Conservation (phyloP, 2,329 filamentous ascomycete genomes). For the Cytospora mali region DNA sequence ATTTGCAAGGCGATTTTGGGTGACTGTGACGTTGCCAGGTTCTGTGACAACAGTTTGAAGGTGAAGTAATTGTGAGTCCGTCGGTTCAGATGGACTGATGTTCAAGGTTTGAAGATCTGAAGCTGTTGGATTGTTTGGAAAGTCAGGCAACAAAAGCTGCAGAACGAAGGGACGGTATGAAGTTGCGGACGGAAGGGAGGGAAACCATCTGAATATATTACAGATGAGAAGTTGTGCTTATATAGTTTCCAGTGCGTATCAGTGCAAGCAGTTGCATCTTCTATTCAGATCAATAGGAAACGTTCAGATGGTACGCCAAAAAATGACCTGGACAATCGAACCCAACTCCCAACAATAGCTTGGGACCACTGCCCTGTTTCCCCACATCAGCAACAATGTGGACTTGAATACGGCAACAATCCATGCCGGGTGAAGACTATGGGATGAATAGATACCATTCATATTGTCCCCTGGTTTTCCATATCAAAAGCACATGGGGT, state of each 20-base stretch:
- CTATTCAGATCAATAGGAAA: conserved; percentile 3
- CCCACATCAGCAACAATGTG: not conserved
- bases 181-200: not conserved
- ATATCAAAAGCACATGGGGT: too few species aligned
- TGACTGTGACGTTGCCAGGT: too few species aligned
- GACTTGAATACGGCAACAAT: not conserved
- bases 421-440: not conserved
- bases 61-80: too few species aligned
- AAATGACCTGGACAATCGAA: not conserved
- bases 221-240: not conserved
- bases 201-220: not conserved
- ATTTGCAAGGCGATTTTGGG: too few species aligned
- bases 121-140: not conserved
- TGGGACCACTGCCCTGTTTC: not conserved
- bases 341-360: not conserved
- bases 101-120: not conserved
- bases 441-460: not conserved
- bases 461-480: not conserved
- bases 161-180: not conserved
- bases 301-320: not conserved
- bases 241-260: not conserved
- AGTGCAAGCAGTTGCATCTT: not conserved
- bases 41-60: too few species aligned
- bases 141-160: not conserved
- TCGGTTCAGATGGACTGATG: not conserved